Base-by-base conservation (phyloP, 2,329 filamentous ascomycete genomes). In the Bipolaris victoriae region DNA sequence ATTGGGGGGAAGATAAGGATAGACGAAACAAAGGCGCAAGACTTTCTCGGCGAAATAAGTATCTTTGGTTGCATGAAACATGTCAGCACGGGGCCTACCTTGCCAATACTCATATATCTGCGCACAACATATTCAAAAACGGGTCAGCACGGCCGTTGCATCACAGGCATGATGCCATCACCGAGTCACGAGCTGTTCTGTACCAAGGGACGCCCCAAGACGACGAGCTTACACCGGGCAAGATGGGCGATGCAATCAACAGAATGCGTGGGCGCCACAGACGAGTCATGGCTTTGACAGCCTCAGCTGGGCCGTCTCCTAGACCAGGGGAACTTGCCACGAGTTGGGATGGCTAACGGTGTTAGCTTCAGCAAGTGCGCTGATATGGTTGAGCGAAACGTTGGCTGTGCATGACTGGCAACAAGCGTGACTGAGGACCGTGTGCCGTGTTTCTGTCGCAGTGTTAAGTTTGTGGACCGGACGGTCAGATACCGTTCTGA, bases 301-400 rank as follows among this genome's bases (percentile, higher is more conserved):
- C 44, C 52, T 52, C 40, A 44, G 15, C 47, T 37, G 20, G 37
- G 52, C 46, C 45, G 55, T 48, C 35, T 52, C 40, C 49, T 54
- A 52, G 45, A 48, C 48, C 29, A 44, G 56, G 60, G 59, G 61
- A 62, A 50, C 62, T 64, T 60, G 43, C 41, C 48, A 49, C 26
- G 20, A 35, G 20, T n/a, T 36, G n/a, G 37, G 18, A 18, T 46
- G 46, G 51, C 46, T 48, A 45, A 52, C 49, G 33, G 39, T 36
- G 15, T 49, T 50, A 51, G 50, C 52, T 49, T 52, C 40, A 55
- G 51, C 4, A 45, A 40, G 54, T 15, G 35, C 53, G 41, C 52
- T 40, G 48, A 55, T 39, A 48, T 53, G 31, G 39, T 36, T 37
- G 20, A 43, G 33, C 41, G 31, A 46, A 35, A 31, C 29, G 29